Base-by-base conservation (phyloP, 2,329 filamentous ascomycete genomes). In the Fusarium xyrophilum region DNA sequence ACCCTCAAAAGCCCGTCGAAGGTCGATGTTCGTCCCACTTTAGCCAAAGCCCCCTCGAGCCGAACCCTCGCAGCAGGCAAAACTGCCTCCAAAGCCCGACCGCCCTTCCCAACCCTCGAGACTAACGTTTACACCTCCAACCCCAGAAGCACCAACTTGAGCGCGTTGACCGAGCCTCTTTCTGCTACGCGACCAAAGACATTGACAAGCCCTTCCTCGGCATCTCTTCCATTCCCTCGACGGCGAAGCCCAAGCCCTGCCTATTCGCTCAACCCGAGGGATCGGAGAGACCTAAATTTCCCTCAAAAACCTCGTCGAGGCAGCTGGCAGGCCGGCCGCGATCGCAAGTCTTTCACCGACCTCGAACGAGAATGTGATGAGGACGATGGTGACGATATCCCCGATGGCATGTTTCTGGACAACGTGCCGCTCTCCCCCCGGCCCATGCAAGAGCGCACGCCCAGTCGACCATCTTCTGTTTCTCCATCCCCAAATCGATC, bases 361-460 rank as follows among this genome's bases (percentile, higher is more conserved):
- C 82, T 93, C 54, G 92, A 96, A 76, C 86, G 87, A 56, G 92
- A 95, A 75, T 94, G 86, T 65, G 89, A 93, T 71, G 88, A 90
- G 52, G 91, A 94, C 70, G 90, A 93, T 56, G 89, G 88, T 54
- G 90, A 89, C 56, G 91, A 93, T 73, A 89, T 96, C 32, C 92
- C 92, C 1, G 91, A 94, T 28, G 91, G 92, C 56, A 86, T 92
- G 27, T 85, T 93, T 54, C 85, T 96, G 47, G 91, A 93, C 79
- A 96, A 96, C 68, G 89, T 96, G 4, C 92, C 92, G 8, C 88
- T 96, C 46, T 94, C 92, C 0, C 92, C 92, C n/a, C 84, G 88
- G 4, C 88, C 88, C 3, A 81, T 82, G 3, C 81, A 81, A 27
- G 86, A 89, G 65, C 82, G 88, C 19, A 79, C 84, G 0, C 81